Evolutionary conservation across 2,329 filamentous ascomycete species (phyloP).

Genomic region (Colletotrichum costaricense): DNA sequence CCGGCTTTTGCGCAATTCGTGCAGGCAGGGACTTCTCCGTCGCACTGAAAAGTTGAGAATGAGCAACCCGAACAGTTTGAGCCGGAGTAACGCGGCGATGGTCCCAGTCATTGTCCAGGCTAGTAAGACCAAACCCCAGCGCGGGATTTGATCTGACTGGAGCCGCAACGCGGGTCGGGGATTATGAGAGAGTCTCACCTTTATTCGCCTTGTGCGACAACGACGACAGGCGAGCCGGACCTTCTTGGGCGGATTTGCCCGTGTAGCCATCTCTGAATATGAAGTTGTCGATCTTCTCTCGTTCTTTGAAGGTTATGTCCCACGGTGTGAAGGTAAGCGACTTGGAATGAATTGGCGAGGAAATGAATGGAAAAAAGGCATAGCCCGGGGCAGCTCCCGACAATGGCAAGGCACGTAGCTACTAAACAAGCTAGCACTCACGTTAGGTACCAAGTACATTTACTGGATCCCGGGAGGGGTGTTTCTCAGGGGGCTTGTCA

Average conservation of each 20-base stretch:
- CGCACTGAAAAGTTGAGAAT: slow-evolving; percentile 42
- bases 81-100: slow-evolving; percentile 11
- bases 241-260: slow-evolving; percentile 43
- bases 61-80: background rate
- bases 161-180: too few species aligned
- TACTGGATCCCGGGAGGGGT: too few species aligned
- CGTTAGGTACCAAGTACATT: too few species aligned
- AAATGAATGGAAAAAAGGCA: too few species aligned
- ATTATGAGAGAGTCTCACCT: slow-evolving; percentile 39
- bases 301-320: too few species aligned
- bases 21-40: slow-evolving; percentile 50
- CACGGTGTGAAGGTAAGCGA: too few species aligned
- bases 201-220: slow-evolving; percentile 49
- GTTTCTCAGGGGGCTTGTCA: too few species aligned
- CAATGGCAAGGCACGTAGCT: too few species aligned
- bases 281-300: too few species aligned
- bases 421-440: too few species aligned
- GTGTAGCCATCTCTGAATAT: slow-evolving; percentile 4
- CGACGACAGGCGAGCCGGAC: slow-evolving; percentile 51
- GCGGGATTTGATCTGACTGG: background rate
- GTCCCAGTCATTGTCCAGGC: background rate
- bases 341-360: too few species aligned
- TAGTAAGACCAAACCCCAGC: background rate
- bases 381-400: too few species aligned
- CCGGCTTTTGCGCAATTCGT: slow-evolving; percentile 49